Percentiles rank a stretch among this genome's conserved stretches.
Evolutionary conservation across 805 yeast genomes (phyloP).

Genomic region (Candida nitratophila): DNA sequence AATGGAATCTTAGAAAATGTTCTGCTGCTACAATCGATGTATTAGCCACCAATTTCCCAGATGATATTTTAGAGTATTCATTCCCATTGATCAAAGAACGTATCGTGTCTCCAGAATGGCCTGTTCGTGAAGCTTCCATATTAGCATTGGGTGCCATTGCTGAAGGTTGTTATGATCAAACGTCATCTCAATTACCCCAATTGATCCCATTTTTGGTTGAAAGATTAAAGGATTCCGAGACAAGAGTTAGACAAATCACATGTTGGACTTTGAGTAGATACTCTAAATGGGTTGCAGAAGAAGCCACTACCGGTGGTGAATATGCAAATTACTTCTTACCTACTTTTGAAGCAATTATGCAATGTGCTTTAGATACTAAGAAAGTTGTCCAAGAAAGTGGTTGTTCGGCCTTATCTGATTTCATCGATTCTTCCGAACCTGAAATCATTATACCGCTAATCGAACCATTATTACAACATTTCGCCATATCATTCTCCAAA

Average conservation of each 20-base stretch:
- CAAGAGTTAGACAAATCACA: conserved; percentile 85
- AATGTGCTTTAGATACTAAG: conserved; percentile 71
- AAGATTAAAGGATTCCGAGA: conserved; percentile 64
- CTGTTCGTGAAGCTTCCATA: conserved; percentile 85
- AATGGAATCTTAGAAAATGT: conserved; percentile 91
- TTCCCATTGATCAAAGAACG: conserved; percentile 72
- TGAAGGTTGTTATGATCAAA: conserved; percentile 73
- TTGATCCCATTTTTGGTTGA: conserved; percentile 82
- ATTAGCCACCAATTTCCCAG: conserved; percentile 62
- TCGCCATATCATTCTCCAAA: conserved; percentile 62
- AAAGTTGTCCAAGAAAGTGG: conserved; percentile 96
- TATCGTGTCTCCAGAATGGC: conserved; percentile 73
- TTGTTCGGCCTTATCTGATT: conserved; percentile 76
- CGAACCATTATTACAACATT: conserved; percentile 61
- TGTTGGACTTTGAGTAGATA: conserved; percentile 95
- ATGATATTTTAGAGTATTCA: conserved; percentile 54
- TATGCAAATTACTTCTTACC: conserved; percentile 67
- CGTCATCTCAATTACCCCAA: conserved; percentile 66
- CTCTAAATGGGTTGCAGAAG: conserved; percentile 71
- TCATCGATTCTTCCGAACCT: conserved; percentile 70
- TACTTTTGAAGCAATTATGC: conserved; percentile 69
- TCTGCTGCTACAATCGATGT: conserved; percentile 90
- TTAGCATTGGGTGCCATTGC: conserved; percentile 94
- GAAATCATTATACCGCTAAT: conserved; percentile 54
- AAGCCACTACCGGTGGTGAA: conserved; percentile 53